These are phyloP conservation scores for Stephanodiscus minutulus DNA, from an alignment of 108 stramenopile species.

Conservation along the genomic window DNA sequence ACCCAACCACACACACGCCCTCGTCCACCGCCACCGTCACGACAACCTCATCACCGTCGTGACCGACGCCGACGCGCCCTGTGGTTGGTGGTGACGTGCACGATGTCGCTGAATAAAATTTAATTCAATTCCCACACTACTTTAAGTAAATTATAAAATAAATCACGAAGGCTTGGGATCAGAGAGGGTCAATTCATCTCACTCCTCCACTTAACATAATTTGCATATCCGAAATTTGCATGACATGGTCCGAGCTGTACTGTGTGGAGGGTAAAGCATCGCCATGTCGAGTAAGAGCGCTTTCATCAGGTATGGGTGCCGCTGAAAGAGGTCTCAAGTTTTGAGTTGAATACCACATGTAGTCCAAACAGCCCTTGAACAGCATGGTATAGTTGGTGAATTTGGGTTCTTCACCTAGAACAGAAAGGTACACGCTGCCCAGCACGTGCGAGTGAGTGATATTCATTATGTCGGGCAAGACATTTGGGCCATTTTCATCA, in stretches of 20 bases:
- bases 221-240: conserved; percentile 95
- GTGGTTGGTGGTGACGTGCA: no score
- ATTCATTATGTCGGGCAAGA: conserved; percentile 89
- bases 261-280: conserved; percentile 93
- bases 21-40: no score
- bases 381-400: conserved; percentile 94
- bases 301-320: conserved; percentile 85
- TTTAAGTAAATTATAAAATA: conserved; percentile 9
- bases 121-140: neutral
- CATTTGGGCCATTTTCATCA: conserved; percentile 70
- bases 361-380: conserved; percentile 96
- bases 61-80: no score
- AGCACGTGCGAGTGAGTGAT: conserved; percentile 92
- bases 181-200: conserved; percentile 2
- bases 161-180: neutral
- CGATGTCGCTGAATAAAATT: neutral
- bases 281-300: conserved; percentile 73
- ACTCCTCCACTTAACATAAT: conserved; percentile 59
- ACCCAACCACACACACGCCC: no score
- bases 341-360: conserved; percentile 93
- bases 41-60: no score
- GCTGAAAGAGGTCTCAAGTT: conserved; percentile 87
- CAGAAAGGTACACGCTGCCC: conserved; percentile 91
- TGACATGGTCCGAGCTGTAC: conserved; percentile 95
- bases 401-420: conserved; percentile 92